Conservation (phyloP, 1,139 yeast species). For the Blastobotrys arbuscula region DNA sequence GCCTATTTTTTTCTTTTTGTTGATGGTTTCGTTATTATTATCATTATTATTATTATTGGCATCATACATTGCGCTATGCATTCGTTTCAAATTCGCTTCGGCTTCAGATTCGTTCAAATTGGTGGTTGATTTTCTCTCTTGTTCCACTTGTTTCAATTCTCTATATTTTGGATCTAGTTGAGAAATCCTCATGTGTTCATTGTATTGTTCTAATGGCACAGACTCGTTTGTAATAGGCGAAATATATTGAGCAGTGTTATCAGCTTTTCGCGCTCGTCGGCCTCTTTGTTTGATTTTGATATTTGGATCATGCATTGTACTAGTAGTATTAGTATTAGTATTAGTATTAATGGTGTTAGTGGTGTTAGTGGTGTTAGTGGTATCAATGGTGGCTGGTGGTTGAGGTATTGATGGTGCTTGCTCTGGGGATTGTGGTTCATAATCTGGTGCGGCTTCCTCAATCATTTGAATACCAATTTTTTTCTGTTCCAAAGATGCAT, state of each 20-base stretch:
- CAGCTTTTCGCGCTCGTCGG: slow-evolving; percentile 35
- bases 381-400: slow-evolving; percentile 4
- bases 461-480: slow-evolving; percentile 27
- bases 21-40: background rate
- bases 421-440: slow-evolving; percentile 21
- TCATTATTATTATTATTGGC: slow-evolving; percentile 15
- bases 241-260: slow-evolving; percentile 36
- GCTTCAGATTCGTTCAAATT: slow-evolving; percentile 68
- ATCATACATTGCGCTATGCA: slow-evolving; percentile 1
- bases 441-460: slow-evolving; percentile 41
- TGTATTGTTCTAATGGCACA: slow-evolving; percentile 68
- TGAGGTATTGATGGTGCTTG: background rate
- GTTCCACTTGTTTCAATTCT: slow-evolving; percentile 58
- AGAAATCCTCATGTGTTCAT: slow-evolving; percentile 64
- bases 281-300: slow-evolving; percentile 67
- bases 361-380: slow-evolving; percentile 3
- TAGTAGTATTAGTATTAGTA: background rate
- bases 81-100: slow-evolving; percentile 62
- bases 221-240: slow-evolving; percentile 72
- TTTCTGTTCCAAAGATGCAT: slow-evolving; percentile 53
- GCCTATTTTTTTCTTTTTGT: slow-evolving; percentile 19
- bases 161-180: slow-evolving; percentile 75
- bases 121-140: slow-evolving; percentile 54
- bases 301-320: background rate
- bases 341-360: background rate